Evolutionary conservation across 257 asterid species (phyloP).

Genomic region (Linderniella brevidens): DNA sequence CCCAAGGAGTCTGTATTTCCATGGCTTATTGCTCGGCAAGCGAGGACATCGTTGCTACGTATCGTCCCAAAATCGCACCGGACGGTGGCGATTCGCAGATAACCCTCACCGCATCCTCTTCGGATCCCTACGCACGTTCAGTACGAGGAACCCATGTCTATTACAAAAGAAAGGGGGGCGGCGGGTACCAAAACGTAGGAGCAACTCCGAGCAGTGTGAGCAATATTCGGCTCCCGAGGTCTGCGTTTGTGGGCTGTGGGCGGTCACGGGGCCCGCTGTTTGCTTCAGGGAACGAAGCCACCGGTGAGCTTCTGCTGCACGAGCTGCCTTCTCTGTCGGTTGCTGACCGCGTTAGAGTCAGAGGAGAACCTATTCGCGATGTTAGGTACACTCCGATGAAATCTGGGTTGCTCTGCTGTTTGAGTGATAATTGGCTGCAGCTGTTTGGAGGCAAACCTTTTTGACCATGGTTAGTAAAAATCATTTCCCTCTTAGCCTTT

Average conservation of each 20-base stretch:
- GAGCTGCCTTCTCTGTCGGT: slow-evolving; percentile 42
- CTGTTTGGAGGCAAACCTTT: slow-evolving; percentile 24
- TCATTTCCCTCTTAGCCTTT: too few species aligned
- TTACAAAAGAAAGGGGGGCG: slow-evolving; percentile 32
- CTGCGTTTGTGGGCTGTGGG: slow-evolving; percentile 52
- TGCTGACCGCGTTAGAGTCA: slow-evolving; percentile 27
- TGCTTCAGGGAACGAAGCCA: slow-evolving; percentile 54
- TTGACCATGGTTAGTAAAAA: not conserved
- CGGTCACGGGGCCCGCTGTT: slow-evolving; percentile 25
- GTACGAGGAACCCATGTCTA: slow-evolving; percentile 46
- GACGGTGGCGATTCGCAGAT: slow-evolving; percentile 30
- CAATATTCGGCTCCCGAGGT: slow-evolving; percentile 50
- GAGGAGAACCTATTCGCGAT: slow-evolving; percentile 35
- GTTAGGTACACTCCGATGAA: slow-evolving; percentile 29
- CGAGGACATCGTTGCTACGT: slow-evolving; percentile 66
- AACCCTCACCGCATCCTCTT: slow-evolving; percentile 21
- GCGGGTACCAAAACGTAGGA: slow-evolving; percentile 31
- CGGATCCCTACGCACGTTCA: slow-evolving; percentile 29
- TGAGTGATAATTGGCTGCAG: slow-evolving; percentile 44
- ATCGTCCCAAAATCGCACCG: slow-evolving; percentile 66
- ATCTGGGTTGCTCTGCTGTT: slow-evolving; percentile 51
- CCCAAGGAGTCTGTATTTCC: slow-evolving; percentile 81
- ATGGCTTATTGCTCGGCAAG: slow-evolving; percentile 40
- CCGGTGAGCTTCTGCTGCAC: slow-evolving; percentile 40
- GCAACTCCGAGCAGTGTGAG: slow-evolving; percentile 38